A percentile compares a stretch with the other conserved stretches of the same genome.
Evolutionary conservation across 2,329 filamentous ascomycete genomes (phyloP).

Genomic region (Hypoxylon sp.): DNA sequence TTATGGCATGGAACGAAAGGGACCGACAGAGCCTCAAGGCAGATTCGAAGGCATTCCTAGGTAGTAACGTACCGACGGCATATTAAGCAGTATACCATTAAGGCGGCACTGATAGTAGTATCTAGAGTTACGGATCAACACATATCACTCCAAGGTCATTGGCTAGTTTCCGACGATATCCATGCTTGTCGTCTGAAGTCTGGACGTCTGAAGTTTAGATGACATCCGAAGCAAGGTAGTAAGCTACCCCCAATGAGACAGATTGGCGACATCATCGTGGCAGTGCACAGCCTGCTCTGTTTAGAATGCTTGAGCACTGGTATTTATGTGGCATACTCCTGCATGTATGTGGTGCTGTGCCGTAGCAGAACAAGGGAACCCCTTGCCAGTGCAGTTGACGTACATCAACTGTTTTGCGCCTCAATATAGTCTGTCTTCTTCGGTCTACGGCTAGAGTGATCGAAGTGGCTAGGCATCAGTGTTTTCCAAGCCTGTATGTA

Average conservation of each 20-base stretch:
- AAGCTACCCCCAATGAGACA: constrained; percentile 1
- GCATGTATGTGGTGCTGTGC: constrained; percentile 14
- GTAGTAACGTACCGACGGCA: background rate
- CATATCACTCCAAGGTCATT: background rate
- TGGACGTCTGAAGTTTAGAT: constrained; percentile 14
- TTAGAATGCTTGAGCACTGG: constrained; percentile 2
- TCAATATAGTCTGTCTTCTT: background rate
- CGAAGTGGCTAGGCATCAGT: background rate
- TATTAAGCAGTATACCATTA: background rate
- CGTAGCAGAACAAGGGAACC: constrained; percentile 6
- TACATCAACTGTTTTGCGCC: background rate
- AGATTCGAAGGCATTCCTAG: constrained; percentile 24
- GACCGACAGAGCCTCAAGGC: constrained; percentile 17
- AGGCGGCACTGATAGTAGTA: constrained; percentile 1
- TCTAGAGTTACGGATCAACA: background rate
- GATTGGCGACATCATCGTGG: constrained; percentile 6
- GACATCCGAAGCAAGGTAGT: constrained; percentile 7
- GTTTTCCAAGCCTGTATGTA: background rate
- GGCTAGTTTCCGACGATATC: constrained; percentile 1
- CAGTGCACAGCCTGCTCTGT: constrained; percentile 25
- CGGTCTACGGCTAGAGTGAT: constrained; percentile 1
- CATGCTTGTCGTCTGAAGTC: background rate
- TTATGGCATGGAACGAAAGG: constrained; percentile 8
- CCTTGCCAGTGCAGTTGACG: constrained; percentile 13
- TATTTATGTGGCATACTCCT: constrained; percentile 8